Conservation (phyloP, 2,329 filamentous ascomycete species). For the Trichoderma breve region DNA sequence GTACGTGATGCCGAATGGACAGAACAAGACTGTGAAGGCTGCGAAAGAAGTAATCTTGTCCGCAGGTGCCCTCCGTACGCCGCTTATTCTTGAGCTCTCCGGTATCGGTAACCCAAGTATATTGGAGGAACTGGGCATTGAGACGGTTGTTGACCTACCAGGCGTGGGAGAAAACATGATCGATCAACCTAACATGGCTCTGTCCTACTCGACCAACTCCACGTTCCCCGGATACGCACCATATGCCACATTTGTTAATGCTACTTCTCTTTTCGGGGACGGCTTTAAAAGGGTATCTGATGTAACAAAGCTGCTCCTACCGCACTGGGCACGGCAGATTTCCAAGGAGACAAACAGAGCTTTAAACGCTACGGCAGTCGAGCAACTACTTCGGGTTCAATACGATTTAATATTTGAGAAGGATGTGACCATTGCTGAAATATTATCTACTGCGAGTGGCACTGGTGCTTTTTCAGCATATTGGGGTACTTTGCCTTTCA, state of each 20-base stretch:
- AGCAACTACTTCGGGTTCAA: constrained; percentile 44
- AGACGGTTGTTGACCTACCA: constrained; percentile 34
- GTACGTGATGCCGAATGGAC: constrained; percentile 34
- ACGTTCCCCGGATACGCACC: constrained; percentile 29
- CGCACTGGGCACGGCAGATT: constrained; percentile 33
- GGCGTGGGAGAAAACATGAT: constrained; percentile 42
- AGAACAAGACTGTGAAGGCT: constrained; percentile 35
- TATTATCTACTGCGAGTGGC: constrained; percentile 38
- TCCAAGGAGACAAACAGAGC: constrained; percentile 28
- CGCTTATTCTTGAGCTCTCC: constrained; percentile 33
- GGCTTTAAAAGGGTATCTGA: constrained; percentile 26
- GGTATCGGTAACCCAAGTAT: constrained; percentile 35
- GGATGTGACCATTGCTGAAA: constrained; percentile 46
- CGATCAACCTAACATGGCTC: constrained; percentile 42
- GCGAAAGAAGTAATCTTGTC: constrained; percentile 36
- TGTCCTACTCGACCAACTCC: constrained; percentile 28
- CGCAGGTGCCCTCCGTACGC: constrained; percentile 21
- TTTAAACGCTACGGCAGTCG: constrained; percentile 34
- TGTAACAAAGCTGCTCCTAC: constrained; percentile 28
- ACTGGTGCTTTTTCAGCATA: constrained; percentile 37
- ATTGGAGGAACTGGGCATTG: constrained; percentile 34
- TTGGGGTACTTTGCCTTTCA: constrained; percentile 49
- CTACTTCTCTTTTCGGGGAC: constrained; percentile 36
- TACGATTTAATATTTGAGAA: constrained; percentile 48
- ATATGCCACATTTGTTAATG: constrained; percentile 37